These are phyloP conservation scores for Coemansia sp. DNA, from an alignment of 192 early-diverging fungal genomes.

Conservation along the genomic window DNA sequence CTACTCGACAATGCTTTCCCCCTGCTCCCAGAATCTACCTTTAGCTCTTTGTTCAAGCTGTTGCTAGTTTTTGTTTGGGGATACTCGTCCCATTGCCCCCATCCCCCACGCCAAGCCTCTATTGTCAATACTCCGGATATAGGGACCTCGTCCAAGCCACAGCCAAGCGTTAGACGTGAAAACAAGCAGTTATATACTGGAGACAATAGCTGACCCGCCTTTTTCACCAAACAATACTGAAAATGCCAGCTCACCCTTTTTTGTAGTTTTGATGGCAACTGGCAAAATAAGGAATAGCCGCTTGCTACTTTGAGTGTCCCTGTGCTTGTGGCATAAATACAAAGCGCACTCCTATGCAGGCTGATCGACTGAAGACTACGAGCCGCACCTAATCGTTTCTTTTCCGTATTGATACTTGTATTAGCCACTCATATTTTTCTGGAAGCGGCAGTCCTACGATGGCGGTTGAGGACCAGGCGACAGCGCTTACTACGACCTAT, in stretches of 20 bases:
- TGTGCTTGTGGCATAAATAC: background rate
- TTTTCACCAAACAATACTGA: background rate
- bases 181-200: background rate
- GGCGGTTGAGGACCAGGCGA: background rate
- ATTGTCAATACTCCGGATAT: constrained; percentile 7
- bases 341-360: background rate
- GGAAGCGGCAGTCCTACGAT: background rate
- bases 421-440: background rate
- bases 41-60: background rate
- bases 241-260: background rate
- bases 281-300: background rate
- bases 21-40: background rate
- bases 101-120: constrained; percentile 5
- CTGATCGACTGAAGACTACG: background rate
- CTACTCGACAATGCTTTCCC: background rate
- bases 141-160: background rate
- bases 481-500: background rate
- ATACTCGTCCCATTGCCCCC: background rate
- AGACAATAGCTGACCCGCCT: background rate
- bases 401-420: background rate
- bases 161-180: background rate
- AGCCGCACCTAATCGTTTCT: background rate
- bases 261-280: background rate
- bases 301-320: background rate
- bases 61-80: background rate